Percentiles rank a stretch among this genome's conserved stretches.
phyloP scores from a whole-genome alignment of 2,329 filamentous ascomycete species.

The Hirsutella rhossiliensis region DNA sequence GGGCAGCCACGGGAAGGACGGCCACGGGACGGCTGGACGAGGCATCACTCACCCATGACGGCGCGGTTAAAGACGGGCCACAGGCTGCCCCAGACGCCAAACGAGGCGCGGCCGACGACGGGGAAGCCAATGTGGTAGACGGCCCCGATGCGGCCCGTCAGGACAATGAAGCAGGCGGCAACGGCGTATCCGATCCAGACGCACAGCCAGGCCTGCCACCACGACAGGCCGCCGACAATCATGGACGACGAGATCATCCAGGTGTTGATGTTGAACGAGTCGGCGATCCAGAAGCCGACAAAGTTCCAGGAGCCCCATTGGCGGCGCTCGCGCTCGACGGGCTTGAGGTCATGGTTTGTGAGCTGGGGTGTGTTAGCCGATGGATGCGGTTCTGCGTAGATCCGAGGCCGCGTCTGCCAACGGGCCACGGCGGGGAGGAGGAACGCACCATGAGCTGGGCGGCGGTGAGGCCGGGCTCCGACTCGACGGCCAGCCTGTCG shows the following conservation, averaged over 20 bases:
- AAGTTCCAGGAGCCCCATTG: constrained; percentile 85
- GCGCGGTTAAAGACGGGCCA: constrained; percentile 86
- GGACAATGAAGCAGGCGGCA: constrained; percentile 60
- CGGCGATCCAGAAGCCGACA: constrained; percentile 76
- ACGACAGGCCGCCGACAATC: constrained; percentile 66
- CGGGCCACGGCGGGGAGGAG: too few species aligned
- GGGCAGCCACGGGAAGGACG: background rate
- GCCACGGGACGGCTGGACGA: background rate
- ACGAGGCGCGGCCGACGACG: constrained; percentile 64
- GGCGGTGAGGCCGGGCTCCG: constrained; percentile 64
- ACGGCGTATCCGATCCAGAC: constrained; percentile 80
- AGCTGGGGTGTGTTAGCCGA: constrained; percentile 33
- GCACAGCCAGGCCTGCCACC: constrained; percentile 88
- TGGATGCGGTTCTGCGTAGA: background rate
- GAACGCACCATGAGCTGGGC: constrained; percentile 61
- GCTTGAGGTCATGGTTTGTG: constrained; percentile 71
- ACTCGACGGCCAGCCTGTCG: constrained; percentile 57
- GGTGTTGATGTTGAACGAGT: constrained; percentile 81
- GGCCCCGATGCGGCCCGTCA: constrained; percentile 75
- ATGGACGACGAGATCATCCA: constrained; percentile 89
- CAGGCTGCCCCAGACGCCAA: constrained; percentile 79
- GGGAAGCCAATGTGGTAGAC: constrained; percentile 85
- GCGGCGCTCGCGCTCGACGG: constrained; percentile 66
- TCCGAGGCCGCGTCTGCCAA: background rate
- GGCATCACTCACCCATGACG: constrained; percentile 49